Percentiles rank a stretch among this genome's conserved stretches.
Evolutionary conservation across 768 basidiomycete species (phyloP).

Genomic region (Pisolithus marmoratus): DNA sequence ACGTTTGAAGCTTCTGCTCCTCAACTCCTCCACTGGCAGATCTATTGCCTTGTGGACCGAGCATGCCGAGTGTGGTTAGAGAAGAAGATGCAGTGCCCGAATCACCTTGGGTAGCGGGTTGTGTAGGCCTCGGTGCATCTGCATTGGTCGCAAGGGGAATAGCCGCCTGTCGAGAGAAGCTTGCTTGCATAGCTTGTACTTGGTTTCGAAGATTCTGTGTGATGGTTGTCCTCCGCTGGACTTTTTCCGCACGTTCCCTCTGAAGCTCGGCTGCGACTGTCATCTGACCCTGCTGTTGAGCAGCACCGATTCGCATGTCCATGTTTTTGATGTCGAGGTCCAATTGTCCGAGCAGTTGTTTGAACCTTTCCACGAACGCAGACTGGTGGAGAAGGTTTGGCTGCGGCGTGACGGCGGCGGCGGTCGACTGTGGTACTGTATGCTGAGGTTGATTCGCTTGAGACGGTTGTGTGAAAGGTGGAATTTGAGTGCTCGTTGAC

Average conservation of each 20-base stretch:
- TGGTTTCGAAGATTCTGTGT: conserved; percentile 9
- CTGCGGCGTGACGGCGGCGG: conserved; percentile 1
- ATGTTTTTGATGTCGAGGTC: conserved; percentile 1
- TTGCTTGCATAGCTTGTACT: conserved; percentile 9
- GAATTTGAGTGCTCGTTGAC: background rate
- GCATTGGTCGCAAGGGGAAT: background rate
- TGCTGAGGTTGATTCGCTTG: background rate
- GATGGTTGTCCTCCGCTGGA: conserved; percentile 6
- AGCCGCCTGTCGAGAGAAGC: background rate
- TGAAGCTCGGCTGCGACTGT: conserved; percentile 10
- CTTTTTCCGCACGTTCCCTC: conserved; percentile 5
- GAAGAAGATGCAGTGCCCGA: conserved; percentile 1
- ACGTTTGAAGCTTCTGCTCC: conserved; percentile 13
- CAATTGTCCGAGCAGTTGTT: conserved; percentile 10
- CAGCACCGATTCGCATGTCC: conserved; percentile 12
- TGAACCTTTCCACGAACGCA: conserved; percentile 19
- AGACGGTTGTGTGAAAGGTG: background rate
- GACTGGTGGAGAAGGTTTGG: conserved; percentile 14
- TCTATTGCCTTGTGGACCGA: conserved; percentile 4
- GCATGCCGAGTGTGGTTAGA: conserved; percentile 3
- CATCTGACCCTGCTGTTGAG: conserved; percentile 15
- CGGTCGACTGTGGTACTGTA: background rate
- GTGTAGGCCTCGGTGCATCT: background rate
- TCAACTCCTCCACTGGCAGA: conserved; percentile 4
- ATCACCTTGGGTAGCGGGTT: background rate